A percentile compares a stretch with the other conserved stretches of the same genome.
phyloP scores from a whole-genome alignment of 805 yeast genomes.

The Saccharomycopsis fodiens region DNA sequence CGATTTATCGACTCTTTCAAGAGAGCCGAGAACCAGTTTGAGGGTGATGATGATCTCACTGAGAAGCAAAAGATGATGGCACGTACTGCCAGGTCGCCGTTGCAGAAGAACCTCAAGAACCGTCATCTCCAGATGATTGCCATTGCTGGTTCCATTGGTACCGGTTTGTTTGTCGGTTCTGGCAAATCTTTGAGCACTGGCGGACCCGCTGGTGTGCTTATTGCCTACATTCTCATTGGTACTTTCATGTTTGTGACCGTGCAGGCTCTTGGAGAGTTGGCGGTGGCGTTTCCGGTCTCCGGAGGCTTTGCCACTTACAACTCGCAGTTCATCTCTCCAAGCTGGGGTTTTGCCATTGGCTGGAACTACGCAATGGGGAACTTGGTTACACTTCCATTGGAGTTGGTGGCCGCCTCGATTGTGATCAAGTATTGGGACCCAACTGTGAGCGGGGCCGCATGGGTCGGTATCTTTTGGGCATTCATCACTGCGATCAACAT shows the following conservation, averaged over 20 bases:
- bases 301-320: constrained; percentile 43
- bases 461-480: constrained; percentile 44
- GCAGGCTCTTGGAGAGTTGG: constrained; percentile 35
- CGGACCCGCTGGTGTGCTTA: constrained; percentile 59
- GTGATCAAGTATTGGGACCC: constrained; percentile 45
- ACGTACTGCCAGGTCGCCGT: background rate
- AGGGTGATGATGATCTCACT: background rate
- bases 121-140: constrained; percentile 78
- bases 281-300: constrained; percentile 49
- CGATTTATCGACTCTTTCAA: background rate
- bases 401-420: constrained; percentile 45
- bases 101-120: background rate
- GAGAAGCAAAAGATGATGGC: background rate
- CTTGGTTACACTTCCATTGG: constrained; percentile 43
- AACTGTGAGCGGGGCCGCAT: constrained; percentile 36
- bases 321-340: constrained; percentile 46
- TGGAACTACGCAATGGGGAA: constrained; percentile 49
- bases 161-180: constrained; percentile 70
- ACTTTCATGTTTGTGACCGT: constrained; percentile 49
- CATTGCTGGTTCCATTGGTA: constrained; percentile 70
- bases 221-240: constrained; percentile 47
- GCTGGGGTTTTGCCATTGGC: constrained; percentile 57
- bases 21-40: background rate
- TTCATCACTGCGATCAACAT: constrained; percentile 40
- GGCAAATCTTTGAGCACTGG: constrained; percentile 55